Base-by-base conservation (phyloP, 805 yeast species). In the Candida suzukii region DNA sequence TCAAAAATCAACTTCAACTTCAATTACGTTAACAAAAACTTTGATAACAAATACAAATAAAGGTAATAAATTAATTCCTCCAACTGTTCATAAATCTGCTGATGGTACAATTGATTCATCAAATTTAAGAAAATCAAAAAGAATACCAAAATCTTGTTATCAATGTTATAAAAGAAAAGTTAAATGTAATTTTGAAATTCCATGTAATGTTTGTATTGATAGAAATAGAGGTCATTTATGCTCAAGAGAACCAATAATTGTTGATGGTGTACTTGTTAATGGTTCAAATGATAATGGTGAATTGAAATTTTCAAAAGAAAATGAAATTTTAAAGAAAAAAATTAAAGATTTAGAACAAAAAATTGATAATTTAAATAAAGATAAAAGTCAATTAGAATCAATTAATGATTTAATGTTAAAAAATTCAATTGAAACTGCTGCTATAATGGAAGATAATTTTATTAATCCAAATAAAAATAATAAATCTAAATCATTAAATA, bases 161-260 rank as follows among this genome's bases (percentile, higher is more conserved):
- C 61, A 62, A 40, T 73, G 79, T 50, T 59, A 73, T 34, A 61
- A 58, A 44, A 56, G 74, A 26, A 73, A 73, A 51, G 70, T 70
- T 40, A 72, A 70, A 46, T 73, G 79, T 50, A 68, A 73, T 49
- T 70, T 73, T 16, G 61, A 60, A 25, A 57, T 57, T 21, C 78
- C 79, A 1, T 73, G 79, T 47, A 61, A 66, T 29, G 60, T 63
- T 14, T 71, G 79, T 44, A 58, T 62, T 14, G 49, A 52, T 9
- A 46, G 66, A 41, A 57, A 59, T 33, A 45, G 52, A 35, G 64
- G 54, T 3, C 58, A 54, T 42, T 33, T 53, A 16, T 64, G 69
- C 43, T 42, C 54, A 7, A 47, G 63, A 38, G 69, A 64, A 43
- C 58, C 61, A 2, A 53, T 62, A 2, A 48, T 63, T 1, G 62